Conservation (phyloP, 164 flowering plant genomes). For the Dillenia suffruticosa region DNA sequence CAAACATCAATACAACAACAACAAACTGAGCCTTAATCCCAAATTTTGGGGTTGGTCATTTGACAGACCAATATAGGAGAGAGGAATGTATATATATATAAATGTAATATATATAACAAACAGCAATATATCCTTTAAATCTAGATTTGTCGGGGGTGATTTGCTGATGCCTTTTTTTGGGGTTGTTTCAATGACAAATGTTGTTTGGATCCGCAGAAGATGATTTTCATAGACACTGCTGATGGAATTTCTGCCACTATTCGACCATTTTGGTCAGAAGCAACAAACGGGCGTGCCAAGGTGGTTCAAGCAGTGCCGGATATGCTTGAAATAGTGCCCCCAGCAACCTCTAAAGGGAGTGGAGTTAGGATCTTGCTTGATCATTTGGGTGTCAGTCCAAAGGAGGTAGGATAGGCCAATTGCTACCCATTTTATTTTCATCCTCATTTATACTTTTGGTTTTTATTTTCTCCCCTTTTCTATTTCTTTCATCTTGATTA, state of each 20-base stretch:
- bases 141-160: neutral
- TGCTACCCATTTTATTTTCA: too few species aligned
- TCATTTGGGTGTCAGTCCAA: slow-evolving; percentile 62
- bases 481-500: too few species aligned
- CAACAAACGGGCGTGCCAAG: slow-evolving; percentile 59
- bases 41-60: neutral
- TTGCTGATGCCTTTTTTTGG: too few species aligned
- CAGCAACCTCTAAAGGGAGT: slow-evolving; percentile 78
- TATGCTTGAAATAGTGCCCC: slow-evolving; percentile 90
- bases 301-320: slow-evolving; percentile 81
- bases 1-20: neutral
- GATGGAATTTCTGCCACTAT: slow-evolving; percentile 53
- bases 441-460: too few species aligned
- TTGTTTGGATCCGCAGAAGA: slow-evolving; percentile 50
- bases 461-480: too few species aligned
- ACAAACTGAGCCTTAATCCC: too few species aligned
- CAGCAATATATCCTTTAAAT: neutral
- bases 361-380: slow-evolving; percentile 84
- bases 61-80: neutral
- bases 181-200: slow-evolving; percentile 1
- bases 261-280: slow-evolving; percentile 91
- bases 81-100: neutral
- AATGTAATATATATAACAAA: neutral
- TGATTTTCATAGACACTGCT: slow-evolving; percentile 73
- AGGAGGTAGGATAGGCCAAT: slow-evolving; percentile 49